Base-by-base conservation (phyloP, 345 rosid genomes). In the Aurinia saxatilis region DNA sequence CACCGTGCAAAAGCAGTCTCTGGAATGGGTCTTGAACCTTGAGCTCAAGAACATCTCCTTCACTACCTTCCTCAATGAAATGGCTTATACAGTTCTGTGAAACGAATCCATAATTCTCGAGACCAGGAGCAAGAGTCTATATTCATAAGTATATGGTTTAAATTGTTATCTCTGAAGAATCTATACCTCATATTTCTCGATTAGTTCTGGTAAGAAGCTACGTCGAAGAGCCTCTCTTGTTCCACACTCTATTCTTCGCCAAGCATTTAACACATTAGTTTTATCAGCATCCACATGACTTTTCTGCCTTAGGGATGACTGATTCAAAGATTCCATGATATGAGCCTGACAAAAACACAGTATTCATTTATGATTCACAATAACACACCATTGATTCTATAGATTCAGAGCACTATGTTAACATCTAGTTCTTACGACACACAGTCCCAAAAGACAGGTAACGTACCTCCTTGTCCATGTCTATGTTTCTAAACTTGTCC, bases 381-480 rank as follows among this genome's bases (percentile, higher is more conserved):
- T 37, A 59, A 52, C 37, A 50, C 23, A 60, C 35, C 15, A 40
- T 34, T 19, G 35, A 19, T 30, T 31, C 19, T 6, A 46, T 7
- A 18, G 16, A 2, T 60, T 42, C n/a, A n/a, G 37, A 57, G 11
- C 10, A 47, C n/a, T 37, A 44, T 1, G 34, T 9, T 30, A 45
- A 56, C 30, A 5, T 6, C 0, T 29, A 57, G 10, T 12, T 55
- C 47, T 15, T 8, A 40, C 7, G 33, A 13, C 10, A 13, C 10
- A 17, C 17, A 48, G 12, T 7, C 18, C 53, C 67, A 36, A 42
- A 61, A 35, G 16, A 51, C n/a, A n/a, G 23, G 42, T 15, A 42
- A 50, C n/a, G 35, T 1, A 88, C 98, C 96, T 92, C 95, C 77
- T 85, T 87, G 78, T 92, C 97, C 97, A 92, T 92, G 81, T 92